Percentiles rank a stretch among this genome's conserved stretches.
phyloP scores from a whole-genome alignment of 495 filamentous ascomycete species.

The Tuber indicum region DNA sequence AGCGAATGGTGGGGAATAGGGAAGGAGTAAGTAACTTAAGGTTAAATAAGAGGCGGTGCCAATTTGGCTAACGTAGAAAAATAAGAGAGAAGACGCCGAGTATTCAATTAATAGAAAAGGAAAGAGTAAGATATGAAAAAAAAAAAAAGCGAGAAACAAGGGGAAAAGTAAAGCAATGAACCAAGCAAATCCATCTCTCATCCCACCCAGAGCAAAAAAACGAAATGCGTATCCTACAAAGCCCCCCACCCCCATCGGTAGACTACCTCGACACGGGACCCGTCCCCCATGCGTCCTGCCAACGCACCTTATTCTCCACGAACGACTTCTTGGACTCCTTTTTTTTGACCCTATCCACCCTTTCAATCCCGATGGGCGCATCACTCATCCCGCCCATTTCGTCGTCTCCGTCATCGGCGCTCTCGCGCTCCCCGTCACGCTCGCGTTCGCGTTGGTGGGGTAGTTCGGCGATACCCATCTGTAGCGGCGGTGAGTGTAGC shows the following conservation, averaged over 20 bases:
- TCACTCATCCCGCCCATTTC: conserved; percentile 29
- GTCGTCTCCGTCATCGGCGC: conserved; percentile 30
- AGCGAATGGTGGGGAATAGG: neutral
- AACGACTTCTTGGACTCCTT: neutral
- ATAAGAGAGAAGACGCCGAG: neutral
- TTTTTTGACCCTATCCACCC: conserved; percentile 11
- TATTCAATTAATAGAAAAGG: neutral
- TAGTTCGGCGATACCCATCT: neutral
- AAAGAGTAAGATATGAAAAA: neutral
- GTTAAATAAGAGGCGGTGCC: neutral
- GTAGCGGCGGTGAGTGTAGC: neutral
- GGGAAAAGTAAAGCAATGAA: neutral
- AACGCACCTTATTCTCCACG: conserved; percentile 33
- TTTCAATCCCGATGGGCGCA: conserved; percentile 6
- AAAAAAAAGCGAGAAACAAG: neutral
- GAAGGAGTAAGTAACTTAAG: neutral
- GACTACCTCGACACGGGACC: conserved; percentile 5
- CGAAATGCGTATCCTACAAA: neutral
- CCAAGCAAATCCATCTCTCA: neutral
- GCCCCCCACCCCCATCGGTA: neutral
- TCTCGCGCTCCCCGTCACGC: conserved; percentile 10
- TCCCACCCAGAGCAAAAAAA: neutral
- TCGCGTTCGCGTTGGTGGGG: neutral
- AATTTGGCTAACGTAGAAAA: neutral
- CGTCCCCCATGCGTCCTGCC: conserved; percentile 35